A percentile compares a stretch with the other conserved stretches of the same genome.
These are phyloP conservation scores for Podospora pseudopauciseta DNA, from an alignment of 495 filamentous ascomycete species.

Conservation along the genomic window DNA sequence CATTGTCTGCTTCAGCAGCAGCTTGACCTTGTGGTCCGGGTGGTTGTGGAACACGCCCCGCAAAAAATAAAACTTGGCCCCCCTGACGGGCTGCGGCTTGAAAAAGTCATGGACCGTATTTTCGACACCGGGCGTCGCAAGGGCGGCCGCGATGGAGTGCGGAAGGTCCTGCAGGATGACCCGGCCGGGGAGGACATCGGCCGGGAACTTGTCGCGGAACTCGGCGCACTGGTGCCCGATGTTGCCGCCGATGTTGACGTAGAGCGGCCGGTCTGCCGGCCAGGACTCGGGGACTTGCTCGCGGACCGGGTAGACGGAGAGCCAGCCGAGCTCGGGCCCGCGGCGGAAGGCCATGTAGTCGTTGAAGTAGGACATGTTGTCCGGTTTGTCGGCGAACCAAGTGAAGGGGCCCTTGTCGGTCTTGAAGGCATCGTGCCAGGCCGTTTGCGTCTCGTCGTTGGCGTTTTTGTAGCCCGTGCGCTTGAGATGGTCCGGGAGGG, in stretches of 20 bases:
- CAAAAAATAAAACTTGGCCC: slow-evolving; percentile 45
- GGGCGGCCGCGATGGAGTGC: slow-evolving; percentile 30
- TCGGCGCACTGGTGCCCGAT: slow-evolving; percentile 50
- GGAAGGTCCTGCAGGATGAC: slow-evolving; percentile 55
- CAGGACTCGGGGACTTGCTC: not conserved
- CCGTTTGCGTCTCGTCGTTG: slow-evolving; percentile 31
- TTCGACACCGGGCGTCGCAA: slow-evolving; percentile 45
- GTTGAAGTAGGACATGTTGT: slow-evolving; percentile 37
- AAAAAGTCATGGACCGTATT: slow-evolving; percentile 42
- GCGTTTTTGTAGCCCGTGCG: slow-evolving; percentile 41
- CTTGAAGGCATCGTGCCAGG: slow-evolving; percentile 42
- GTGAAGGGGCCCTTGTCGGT: slow-evolving; percentile 41
- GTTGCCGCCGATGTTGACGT: slow-evolving; percentile 55
- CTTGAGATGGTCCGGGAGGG: slow-evolving; percentile 39
- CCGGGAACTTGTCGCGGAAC: slow-evolving; percentile 43
- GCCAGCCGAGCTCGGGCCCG: slow-evolving; percentile 28
- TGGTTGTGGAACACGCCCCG: slow-evolving; percentile 47
- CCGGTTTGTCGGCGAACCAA: slow-evolving; percentile 40
- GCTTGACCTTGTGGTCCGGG: slow-evolving; percentile 18
- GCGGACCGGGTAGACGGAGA: slow-evolving; percentile 31
- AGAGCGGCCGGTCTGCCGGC: slow-evolving; percentile 23
- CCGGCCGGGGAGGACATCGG: slow-evolving; percentile 32
- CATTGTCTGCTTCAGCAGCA: not conserved
- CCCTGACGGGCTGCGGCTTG: slow-evolving; percentile 40
- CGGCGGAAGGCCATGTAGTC: slow-evolving; percentile 36